phyloP scores from a whole-genome alignment of 2,329 filamentous ascomycete genomes.

The Pyricularia sp. region DNA sequence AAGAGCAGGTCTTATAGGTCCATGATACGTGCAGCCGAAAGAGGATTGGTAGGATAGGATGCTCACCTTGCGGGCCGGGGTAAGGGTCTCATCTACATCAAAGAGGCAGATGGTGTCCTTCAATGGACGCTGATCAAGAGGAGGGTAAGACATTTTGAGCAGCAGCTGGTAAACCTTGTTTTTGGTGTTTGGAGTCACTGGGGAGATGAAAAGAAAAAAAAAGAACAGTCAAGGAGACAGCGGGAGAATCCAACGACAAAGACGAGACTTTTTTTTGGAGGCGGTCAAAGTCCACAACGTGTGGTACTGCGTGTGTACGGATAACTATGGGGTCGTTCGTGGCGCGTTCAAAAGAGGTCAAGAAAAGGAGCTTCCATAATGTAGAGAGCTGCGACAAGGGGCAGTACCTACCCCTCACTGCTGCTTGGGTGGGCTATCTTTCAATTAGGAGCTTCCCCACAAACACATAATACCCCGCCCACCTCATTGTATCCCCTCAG shows the following conservation, averaged over 20 bases:
- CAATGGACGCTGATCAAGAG: slow-evolving; percentile 73
- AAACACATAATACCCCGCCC: background rate
- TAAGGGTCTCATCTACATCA: slow-evolving; percentile 91
- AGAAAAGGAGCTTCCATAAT: background rate
- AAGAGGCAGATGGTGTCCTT: slow-evolving; percentile 94
- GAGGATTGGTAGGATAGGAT: background rate
- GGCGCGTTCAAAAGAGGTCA: too few species aligned
- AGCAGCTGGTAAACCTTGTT: background rate
- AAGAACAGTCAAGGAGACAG: too few species aligned
- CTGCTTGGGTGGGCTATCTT: background rate
- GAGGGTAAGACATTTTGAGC: slow-evolving; percentile 43
- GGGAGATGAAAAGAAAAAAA: background rate
- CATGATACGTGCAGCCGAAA: background rate
- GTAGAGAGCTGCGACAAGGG: background rate
- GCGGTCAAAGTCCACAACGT: background rate
- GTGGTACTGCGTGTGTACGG: background rate
- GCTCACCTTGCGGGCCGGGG: slow-evolving; percentile 66
- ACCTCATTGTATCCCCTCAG: background rate
- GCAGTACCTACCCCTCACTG: background rate
- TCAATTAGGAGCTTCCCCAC: background rate
- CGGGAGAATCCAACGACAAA: background rate
- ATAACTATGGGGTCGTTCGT: background rate
- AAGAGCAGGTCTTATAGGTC: background rate
- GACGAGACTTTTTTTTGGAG: background rate
- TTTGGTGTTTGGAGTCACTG: background rate